Evolutionary conservation across 2,329 filamentous ascomycete species (phyloP).

Genomic region (Diplodia intermedia): DNA sequence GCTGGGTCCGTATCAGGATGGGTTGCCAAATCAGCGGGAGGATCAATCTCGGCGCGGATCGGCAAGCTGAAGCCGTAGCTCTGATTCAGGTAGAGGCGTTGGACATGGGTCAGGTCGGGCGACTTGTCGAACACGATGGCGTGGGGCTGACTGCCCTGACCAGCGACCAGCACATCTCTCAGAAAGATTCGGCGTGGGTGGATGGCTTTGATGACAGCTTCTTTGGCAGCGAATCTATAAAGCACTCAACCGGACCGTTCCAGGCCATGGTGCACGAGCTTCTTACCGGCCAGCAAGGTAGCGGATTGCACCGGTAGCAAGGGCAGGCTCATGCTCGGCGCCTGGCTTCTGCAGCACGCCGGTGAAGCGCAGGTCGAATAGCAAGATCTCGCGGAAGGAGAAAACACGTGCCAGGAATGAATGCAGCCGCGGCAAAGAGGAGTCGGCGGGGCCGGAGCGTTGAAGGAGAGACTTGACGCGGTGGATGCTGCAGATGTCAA

Average conservation of each 20-base stretch:
- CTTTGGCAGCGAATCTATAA: constrained; percentile 57
- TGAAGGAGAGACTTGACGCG: constrained; percentile 64
- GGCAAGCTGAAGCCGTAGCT: constrained; percentile 10
- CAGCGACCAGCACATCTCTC: constrained; percentile 16
- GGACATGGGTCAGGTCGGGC: constrained; percentile 19
- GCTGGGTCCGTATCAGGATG: constrained; percentile 7
- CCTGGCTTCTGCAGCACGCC: constrained; percentile 4
- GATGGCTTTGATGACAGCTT: constrained; percentile 56
- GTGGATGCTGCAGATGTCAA: constrained; percentile 75
- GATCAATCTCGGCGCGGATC: neutral
- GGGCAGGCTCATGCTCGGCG: neutral
- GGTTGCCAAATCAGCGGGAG: neutral
- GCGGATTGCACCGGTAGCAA: constrained; percentile 28
- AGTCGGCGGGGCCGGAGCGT: neutral
- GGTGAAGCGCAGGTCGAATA: constrained; percentile 8
- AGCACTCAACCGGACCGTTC: constrained; percentile 1
- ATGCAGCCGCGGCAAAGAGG: constrained; percentile 9
- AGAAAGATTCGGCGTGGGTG: neutral
- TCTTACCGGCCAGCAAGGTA: constrained; percentile 48
- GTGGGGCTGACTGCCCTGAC: constrained; percentile 10
- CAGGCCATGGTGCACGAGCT: neutral
- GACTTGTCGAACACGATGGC: constrained; percentile 35
- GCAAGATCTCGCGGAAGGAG: constrained; percentile 26
- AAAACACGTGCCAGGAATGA: constrained; percentile 12
- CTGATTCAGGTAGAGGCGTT: constrained; percentile 42